Base-by-base conservation (phyloP, 352 stramenopile species). In the Globisporangium mamillatum region DNA sequence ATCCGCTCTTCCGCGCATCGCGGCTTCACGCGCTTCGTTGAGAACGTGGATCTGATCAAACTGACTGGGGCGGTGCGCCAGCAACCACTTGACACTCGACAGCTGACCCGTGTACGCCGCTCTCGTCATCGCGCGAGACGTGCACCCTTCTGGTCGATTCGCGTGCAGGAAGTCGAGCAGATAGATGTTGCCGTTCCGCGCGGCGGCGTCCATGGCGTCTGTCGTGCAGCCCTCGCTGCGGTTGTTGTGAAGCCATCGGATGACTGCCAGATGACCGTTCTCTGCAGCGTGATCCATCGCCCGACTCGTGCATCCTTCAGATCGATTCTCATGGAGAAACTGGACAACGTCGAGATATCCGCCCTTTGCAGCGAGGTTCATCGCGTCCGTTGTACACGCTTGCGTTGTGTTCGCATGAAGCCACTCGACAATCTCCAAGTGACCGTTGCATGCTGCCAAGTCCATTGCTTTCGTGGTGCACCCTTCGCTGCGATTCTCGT, bases 381-480 rank as follows among this genome's bases (percentile, higher is more conserved):
- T 82, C 1, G 75, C 71, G 22, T 77, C 69, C 9, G 76, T 81
- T 0, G 72, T 82, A 54, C 80, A 87, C 1, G 74, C 73, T 24
- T 70, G 75, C 5, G 14, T 53, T 10, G 76, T 78, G 52, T 87
- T 61, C 4, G 48, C 25, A 60, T 89, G 75, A 1, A 90, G 52
- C 68, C 78, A 90, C 56, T 71, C 52, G 1, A 90, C 69, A 16
- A 88, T 67, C 1, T 71, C 41, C 38, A 87, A 54, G 66, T 88
- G 76, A 8, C 80, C 80, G 24, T 83, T 78, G 36, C 71, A 79
- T 0, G 86, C 84, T 10, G 86, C 82, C n/a, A 79, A 67, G 72
- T 90, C 80, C 59, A 92, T 77, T 0, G 83, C 84, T 50, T 81
- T 80, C 54, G 79, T 72, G 0, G 79, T 79, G 20, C 80, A 79